Evolutionary conservation across 2,329 filamentous ascomycete genomes (phyloP).

Genomic region (Stagonosporopsis rhizophila): DNA sequence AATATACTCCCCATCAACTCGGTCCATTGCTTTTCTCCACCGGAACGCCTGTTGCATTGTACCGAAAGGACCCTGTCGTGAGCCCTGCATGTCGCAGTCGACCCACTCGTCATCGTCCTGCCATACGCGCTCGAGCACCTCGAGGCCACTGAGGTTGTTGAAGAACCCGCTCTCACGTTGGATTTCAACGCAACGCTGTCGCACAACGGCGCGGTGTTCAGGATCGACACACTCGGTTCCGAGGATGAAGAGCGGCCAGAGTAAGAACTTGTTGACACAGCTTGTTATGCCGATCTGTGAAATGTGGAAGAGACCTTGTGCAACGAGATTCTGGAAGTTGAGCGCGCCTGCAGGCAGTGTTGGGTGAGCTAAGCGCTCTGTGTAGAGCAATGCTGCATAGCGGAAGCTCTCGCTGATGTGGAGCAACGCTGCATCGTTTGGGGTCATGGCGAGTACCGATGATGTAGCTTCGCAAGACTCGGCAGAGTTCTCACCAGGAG

Average conservation of each 20-base stretch:
- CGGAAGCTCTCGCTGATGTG: conserved; percentile 91
- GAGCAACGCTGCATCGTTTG: conserved; percentile 74
- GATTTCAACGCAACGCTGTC: conserved; percentile 82
- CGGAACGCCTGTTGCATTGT: conserved; percentile 50
- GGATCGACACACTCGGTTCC: conserved; percentile 88
- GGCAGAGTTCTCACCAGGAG: conserved; percentile 37
- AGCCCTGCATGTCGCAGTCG: conserved; percentile 32
- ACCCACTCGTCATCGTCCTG: conserved; percentile 57
- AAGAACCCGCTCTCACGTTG: conserved; percentile 89
- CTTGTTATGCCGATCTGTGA: conserved; percentile 76
- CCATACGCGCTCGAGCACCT: conserved; percentile 88
- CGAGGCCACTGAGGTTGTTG: conserved; percentile 87
- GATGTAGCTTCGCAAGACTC: conserved; percentile 34
- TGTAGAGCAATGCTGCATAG: conserved; percentile 87
- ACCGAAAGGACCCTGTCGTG: conserved; percentile 30
- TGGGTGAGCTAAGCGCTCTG: conserved; percentile 83
- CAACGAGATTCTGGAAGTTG: conserved; percentile 83
- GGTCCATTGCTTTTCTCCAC: conserved; percentile 60
- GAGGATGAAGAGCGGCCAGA: conserved; percentile 92
- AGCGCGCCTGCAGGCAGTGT: conserved; percentile 73
- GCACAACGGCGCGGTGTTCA: conserved; percentile 78
- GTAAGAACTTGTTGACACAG: conserved; percentile 82
- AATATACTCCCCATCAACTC: conserved; percentile 60
- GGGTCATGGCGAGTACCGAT: conserved; percentile 39
- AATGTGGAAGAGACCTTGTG: conserved; percentile 83